These are phyloP conservation scores for Boletus patriciae DNA, from an alignment of 768 basidiomycete species.

Conservation along the genomic window DNA sequence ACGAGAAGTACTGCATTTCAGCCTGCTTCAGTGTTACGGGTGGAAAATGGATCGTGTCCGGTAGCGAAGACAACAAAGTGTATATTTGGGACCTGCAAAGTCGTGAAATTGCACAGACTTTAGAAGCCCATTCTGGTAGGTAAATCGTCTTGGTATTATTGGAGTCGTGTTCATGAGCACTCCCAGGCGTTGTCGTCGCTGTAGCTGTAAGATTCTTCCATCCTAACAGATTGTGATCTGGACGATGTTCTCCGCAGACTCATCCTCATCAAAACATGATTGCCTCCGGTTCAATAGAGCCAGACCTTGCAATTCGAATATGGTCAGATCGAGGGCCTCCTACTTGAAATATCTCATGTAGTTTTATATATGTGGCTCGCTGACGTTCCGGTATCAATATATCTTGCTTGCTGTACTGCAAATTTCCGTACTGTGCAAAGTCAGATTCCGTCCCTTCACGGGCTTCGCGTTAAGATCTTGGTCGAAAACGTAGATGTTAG, in stretches of 20 bases:
- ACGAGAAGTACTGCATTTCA: slow-evolving; percentile 81
- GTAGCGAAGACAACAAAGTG: slow-evolving; percentile 87
- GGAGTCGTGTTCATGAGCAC: slow-evolving; percentile 1
- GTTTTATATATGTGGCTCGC: background rate
- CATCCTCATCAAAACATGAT: slow-evolving; percentile 87
- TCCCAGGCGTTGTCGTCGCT: slow-evolving; percentile 63
- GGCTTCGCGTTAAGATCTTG: too few species aligned
- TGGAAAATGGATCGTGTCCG: slow-evolving; percentile 88
- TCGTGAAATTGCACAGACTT: slow-evolving; percentile 77
- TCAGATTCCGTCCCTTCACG: too few species aligned
- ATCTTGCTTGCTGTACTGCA: slow-evolving; percentile 1
- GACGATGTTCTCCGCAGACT: slow-evolving; percentile 46
- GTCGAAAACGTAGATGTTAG: background rate
- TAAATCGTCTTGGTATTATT: background rate
- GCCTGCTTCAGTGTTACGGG: slow-evolving; percentile 84
- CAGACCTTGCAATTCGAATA: slow-evolving; percentile 77
- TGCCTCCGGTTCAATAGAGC: slow-evolving; percentile 83
- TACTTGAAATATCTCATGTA: slow-evolving; percentile 4
- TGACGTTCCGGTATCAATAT: slow-evolving; percentile 7
- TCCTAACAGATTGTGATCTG: background rate
- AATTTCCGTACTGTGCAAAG: too few species aligned
- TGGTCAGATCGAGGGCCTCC: slow-evolving; percentile 61
- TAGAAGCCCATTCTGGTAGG: slow-evolving; percentile 73
- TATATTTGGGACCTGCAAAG: slow-evolving; percentile 92
- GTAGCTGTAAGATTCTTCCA: slow-evolving; percentile 63